Percentiles rank a stretch among this genome's conserved stretches.
These are phyloP conservation scores for Amaranthus palmeri DNA, from an alignment of 148 eudicot genomes.

Conservation along the genomic window DNA sequence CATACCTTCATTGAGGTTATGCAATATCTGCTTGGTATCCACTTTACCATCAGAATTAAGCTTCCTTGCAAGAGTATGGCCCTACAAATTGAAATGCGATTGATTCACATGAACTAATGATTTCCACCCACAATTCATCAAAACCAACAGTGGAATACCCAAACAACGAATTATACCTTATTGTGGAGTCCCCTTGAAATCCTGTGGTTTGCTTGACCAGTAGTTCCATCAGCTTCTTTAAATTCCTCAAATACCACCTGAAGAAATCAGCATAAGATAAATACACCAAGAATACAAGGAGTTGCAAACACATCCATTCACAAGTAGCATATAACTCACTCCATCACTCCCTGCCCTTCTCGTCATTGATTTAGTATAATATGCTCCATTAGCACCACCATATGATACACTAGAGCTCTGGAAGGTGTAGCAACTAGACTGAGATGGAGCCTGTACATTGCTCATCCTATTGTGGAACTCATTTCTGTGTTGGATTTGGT, in stretches of 20 bases:
- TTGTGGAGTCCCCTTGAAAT: conserved; percentile 71
- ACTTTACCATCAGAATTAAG: conserved; percentile 82
- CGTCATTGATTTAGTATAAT: conserved; percentile 55
- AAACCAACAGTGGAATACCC: neutral
- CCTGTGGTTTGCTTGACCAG: conserved; percentile 78
- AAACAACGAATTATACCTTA: conserved; percentile 47
- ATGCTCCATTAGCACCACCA: conserved; percentile 85
- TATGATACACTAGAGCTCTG: conserved; percentile 78
- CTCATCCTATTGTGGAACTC: conserved; percentile 33
- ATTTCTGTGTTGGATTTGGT: conserved; percentile 38
- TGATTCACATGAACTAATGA: neutral
- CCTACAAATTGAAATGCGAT: conserved; percentile 35
- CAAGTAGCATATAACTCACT: conserved; percentile 38
- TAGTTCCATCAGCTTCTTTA: conserved; percentile 85
- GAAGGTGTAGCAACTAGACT: conserved; percentile 53
- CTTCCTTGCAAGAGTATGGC: conserved; percentile 79
- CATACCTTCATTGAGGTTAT: conserved; percentile 75
- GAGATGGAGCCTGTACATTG: conserved; percentile 38
- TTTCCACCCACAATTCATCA: neutral
- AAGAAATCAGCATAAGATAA: neutral
- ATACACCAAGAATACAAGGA: conserved; percentile 8
- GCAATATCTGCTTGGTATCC: conserved; percentile 72
- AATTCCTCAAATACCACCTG: conserved; percentile 72
- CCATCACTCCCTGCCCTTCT: conserved; percentile 83
- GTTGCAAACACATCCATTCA: neutral